Base-by-base conservation (phyloP, 768 basidiomycete genomes). In the Tremella yokohamensis region DNA sequence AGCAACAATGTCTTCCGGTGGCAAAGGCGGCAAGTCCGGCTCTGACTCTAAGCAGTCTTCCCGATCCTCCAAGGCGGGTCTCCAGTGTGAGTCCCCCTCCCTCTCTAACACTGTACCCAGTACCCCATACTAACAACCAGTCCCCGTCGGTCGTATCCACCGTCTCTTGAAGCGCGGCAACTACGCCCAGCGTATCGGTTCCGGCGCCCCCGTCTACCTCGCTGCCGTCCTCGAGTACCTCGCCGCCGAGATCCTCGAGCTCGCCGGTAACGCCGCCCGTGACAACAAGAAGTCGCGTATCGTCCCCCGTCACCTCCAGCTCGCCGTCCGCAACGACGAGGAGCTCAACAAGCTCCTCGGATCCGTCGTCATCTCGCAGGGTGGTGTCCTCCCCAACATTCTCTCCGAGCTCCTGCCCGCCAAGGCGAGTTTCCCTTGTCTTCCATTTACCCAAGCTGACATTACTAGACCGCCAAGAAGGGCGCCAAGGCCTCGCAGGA, bases 261-360 rank as follows among this genome's bases (percentile, higher is more conserved):
- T 93, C 38, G 90, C 90, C 61, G 90, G 90, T 69, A 79, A 79
- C 77, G 79, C 84, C 37, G 87, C 88, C 49, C 83, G 85, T 60
- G 87, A 89, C 72, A 85, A 88, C 80, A 87, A 87, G 80, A 88
- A 92, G 81, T 86, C 88, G 66, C 90, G 91, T 86, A 92, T 93
- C 68, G 88, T 92, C 20, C 91, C 90, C 54, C 85, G 91, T 70
- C 91, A 93, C 79, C 78, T 93, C 49, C 91, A 93, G 73, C 84
- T 93, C 54, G 90, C 91, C 64, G 90, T 93, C 78, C 84, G 90
- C 66, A 90, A 91, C 77, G 89, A 90, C 59, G 89, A 91, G 76
- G 89, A 77, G 82, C 74, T 89, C 66, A 86, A 87, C 80, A 87
- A 84, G 67, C 86, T 91, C 63, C 84, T 92, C 57, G 89, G 88